Percentiles rank a stretch among this genome's conserved stretches.
These are phyloP conservation scores for Heritiera fomes DNA, from an alignment of 345 rosid species.

Conservation along the genomic window DNA sequence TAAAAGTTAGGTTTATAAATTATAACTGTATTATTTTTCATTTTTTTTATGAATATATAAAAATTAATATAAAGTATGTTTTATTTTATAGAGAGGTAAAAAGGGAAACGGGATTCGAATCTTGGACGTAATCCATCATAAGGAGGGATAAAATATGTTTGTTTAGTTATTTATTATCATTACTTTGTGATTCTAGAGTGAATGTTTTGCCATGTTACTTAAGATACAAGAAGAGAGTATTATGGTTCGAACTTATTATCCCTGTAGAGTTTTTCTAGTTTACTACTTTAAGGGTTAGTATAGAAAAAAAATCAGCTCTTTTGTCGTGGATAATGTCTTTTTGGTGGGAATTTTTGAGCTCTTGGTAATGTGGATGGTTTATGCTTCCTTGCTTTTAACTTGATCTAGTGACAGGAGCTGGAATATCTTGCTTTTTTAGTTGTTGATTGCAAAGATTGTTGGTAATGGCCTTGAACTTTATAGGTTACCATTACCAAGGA, in stretches of 20 bases:
- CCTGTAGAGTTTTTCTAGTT: neutral
- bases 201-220: neutral
- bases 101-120: no score
- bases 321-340: neutral
- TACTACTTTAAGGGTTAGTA: neutral
- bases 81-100: no score
- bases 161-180: neutral
- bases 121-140: no score
- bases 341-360: neutral
- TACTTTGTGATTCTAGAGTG: neutral
- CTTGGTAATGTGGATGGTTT: neutral
- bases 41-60: no score
- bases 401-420: neutral
- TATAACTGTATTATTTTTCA: neutral
- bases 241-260: no score
- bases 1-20: neutral
- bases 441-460: neutral
- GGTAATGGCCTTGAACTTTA: neutral
- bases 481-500: neutral
- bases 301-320: neutral
- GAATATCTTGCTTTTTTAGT: neutral
- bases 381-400: neutral
- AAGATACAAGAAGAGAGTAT: no score
- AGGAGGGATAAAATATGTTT: no score
- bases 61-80: neutral